Base-by-base conservation (phyloP, 345 rosid genomes). In the Brassica napus region DNA sequence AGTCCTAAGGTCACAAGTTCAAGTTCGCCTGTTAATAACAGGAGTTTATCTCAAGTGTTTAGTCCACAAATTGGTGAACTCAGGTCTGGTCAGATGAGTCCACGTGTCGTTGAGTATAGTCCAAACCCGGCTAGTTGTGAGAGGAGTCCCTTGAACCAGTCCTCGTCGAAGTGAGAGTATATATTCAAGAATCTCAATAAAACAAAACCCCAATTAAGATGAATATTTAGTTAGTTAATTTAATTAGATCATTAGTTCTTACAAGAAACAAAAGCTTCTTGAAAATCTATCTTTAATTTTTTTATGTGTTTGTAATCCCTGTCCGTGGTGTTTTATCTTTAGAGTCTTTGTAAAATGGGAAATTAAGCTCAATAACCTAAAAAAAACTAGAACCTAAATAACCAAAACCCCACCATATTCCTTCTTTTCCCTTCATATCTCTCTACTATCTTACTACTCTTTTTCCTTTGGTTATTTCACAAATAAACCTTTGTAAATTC, bases 1-100 rank as follows among this genome's bases (percentile, higher is more conserved):
- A 94, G 98, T 79, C 94, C 94, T 12, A 94, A 85, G 79, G 69
- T 91, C 52, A 85, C 92, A 31, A 92, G 98, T 74, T 86, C 94
- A 71, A 91, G 83, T 0, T 52, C 90, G 7, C 97, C 97, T 0
- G 81, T 68, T 18, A 79, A 83, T 69, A 90, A 92, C 73, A 89
- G 89, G 1, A 76, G 91, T 3, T 47, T 81, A 68, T 81, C 83
- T 58, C 75, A 80, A 24, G 72, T 78, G 11, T 74, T 67, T 58
- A 91, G 94, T 82, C 94, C 98, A 54, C 86, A 94, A 8, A 8
- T 90, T 14, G 84, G 86, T 70, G 95, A 89, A 26, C 81, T 92
- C 54, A 87, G 84, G 83, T 78, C 89, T 89, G 65, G 89, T 74
- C 90, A 75, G 65, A 83, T 69, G 77, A 92, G 98, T 80, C 97